Evolutionary conservation across 495 filamentous ascomycete species (phyloP), one percentile per base, ranked within the genome.

Genomic region (Lepraria neglecta): DNA sequence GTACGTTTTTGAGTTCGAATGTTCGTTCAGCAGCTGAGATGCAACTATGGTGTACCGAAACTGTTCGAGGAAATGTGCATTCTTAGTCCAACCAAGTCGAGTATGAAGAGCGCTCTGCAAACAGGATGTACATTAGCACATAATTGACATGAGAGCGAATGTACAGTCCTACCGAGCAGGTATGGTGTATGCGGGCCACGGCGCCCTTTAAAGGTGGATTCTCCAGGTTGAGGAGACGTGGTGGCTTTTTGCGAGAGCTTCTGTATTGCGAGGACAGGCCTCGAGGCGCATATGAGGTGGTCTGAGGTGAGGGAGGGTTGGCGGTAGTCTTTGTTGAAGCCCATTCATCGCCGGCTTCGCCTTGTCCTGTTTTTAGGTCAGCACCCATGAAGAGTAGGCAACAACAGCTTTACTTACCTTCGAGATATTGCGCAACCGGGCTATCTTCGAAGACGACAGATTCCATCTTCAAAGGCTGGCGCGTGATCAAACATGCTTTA

Each of bases 1-100:
- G 67, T 80, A 68, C 17, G 65, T 56, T 31, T 60, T 66, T 38
- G 73, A 69, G 33, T 79, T 79, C 31, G 81, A 78, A 57, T 85
- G 84, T 56, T 90, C 86, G 65, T 81, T 89, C 56, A 98, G 76
- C 24, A 98, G 81, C 69, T 95, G 94, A 44, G 94, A 98, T 31
- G 92, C 91, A 55, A 97, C 86, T 62, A 98, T 92, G 38, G 91
- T 87, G 70, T 97, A 97, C 28, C 94, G 88, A 59, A 97, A 97
- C 67, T 92, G 88, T 77, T 98, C 94, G 52, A 98, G 80, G 68
- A 98, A 98, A 48, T 84, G 82, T 63, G 86, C 79, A 68, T 94
- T 96, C 64, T 96, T 91, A 59, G 84, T 85, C 65, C 86, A 81
- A 43, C 89, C 87, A 63, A 97, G 81, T 57, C 86, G 84, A 46